Base-by-base conservation (phyloP, 306 rosid species). In the Nissolia schottii region DNA sequence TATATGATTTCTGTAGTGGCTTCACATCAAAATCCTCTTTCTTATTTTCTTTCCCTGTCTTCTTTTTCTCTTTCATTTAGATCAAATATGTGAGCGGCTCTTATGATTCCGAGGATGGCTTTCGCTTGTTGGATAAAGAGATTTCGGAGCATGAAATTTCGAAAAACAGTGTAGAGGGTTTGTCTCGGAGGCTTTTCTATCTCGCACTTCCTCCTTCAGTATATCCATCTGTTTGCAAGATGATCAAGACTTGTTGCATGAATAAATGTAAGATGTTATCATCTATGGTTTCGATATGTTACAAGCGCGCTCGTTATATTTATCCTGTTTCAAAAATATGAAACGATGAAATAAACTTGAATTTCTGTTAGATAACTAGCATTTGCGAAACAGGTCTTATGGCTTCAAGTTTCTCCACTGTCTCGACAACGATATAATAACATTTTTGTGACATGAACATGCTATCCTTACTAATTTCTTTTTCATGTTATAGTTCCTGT, bases 181-280 rank as follows among this genome's bases (percentile, higher is more conserved):
- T 77, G 43, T 84, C 91, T 59, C 85, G 97, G 70, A 85, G 97
- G 85, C 93, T 92, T 62, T 92, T 89, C 80, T 92, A 92, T 82
- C 86, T 89, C 70, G 97, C 97, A 58, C 97, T 92, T 85, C 97
- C 97, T 63, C 97, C 96, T 48, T 92, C 93, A 12, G 96, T 92
- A 29, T 92, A 92, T 83, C 97, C 97, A 67, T 77, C 96, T 41
- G 97, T 92, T 71, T 82, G 93, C 88, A 83, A 75, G 85, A 92
- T 92, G 97, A 87, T 92, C 79, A 87, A 75, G 82, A 64, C 73
- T 61, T 73, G 50, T 50, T 87, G 97, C 88, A 82, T 82, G 85
- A 89, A 89, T 78, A 92, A 64, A 82, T 81, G 97, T 89, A 80
- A 77, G 89, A 62, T 77, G 79, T 71, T 58, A 38, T 27, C 35